phyloP scores from a whole-genome alignment of 148 eudicot genomes.

The Suaeda aralocaspica region DNA sequence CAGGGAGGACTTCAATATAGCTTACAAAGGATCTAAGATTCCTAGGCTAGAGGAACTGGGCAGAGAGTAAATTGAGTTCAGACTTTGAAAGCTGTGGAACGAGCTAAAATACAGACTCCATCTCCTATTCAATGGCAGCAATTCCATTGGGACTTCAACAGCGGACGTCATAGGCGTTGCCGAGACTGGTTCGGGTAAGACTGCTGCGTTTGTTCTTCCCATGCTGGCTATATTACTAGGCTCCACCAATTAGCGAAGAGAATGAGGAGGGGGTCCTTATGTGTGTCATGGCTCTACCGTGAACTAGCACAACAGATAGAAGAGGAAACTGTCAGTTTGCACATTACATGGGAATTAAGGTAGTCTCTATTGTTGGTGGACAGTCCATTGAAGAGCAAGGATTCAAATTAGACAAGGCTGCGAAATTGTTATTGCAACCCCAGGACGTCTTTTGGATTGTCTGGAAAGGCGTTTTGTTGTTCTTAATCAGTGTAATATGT shows the following conservation, averaged over 20 bases:
- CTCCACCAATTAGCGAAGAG: conserved; percentile 50
- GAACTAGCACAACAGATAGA: conserved; percentile 88
- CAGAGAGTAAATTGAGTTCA: conserved; percentile 54
- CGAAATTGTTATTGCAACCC: conserved; percentile 84
- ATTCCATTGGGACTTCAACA: conserved; percentile 63
- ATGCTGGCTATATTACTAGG: conserved; percentile 61
- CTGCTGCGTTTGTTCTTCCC: conserved; percentile 66
- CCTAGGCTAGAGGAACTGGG: conserved; percentile 85
- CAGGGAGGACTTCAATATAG: conserved; percentile 73
- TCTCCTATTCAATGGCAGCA: conserved; percentile 66
- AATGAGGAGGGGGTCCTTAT: conserved; percentile 79
- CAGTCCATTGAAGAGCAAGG: conserved; percentile 88
- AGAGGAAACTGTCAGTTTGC: conserved; percentile 79
- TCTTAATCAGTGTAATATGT: conserved; percentile 82
- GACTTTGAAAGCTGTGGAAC: conserved; percentile 74
- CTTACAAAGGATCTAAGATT: conserved; percentile 74
- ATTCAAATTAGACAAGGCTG: conserved; percentile 79
- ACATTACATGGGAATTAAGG: conserved; percentile 63
- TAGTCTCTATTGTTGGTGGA: conserved; percentile 84
- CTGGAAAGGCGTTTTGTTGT: conserved; percentile 61
- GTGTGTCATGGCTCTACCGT: conserved; percentile 92
- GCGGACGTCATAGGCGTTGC: conserved; percentile 58
- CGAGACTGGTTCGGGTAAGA: conserved; percentile 60
- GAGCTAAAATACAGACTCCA: conserved; percentile 51
- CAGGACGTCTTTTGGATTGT: conserved; percentile 75